Conservation (phyloP, 2,329 filamentous ascomycete genomes). For the Aspergillus persii region DNA sequence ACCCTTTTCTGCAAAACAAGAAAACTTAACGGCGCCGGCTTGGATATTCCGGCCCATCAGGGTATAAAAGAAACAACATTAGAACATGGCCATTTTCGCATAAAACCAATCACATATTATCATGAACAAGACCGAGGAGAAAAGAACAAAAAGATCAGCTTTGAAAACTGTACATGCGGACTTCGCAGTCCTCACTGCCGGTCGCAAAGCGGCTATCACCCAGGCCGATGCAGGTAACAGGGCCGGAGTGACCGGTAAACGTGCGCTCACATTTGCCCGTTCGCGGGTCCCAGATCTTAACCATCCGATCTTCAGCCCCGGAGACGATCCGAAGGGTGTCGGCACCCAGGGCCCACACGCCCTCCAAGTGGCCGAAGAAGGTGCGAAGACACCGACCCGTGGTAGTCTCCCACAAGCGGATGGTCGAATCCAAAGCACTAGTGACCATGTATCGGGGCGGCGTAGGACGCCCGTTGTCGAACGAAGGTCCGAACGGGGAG, state of each 20-base stretch:
- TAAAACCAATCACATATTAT: not conserved
- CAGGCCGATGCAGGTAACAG: conserved; percentile 88
- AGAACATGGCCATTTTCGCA: not conserved
- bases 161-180: conserved; percentile 77
- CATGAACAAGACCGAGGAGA: not conserved
- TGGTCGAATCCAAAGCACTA: conserved; percentile 84
- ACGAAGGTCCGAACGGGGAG: conserved; percentile 61
- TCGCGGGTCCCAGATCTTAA: conserved; percentile 92
- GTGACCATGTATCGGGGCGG: conserved; percentile 92
- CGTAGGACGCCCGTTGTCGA: conserved; percentile 63
- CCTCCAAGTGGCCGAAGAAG: conserved; percentile 95
- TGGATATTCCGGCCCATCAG: not conserved
- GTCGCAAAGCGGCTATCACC: conserved; percentile 88
- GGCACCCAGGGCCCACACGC: conserved; percentile 88
- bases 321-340: conserved; percentile 86
- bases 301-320: conserved; percentile 88
- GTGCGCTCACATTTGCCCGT: conserved; percentile 90
- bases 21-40: not conserved
- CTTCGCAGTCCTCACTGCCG: conserved; percentile 89
- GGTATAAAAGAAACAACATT: not conserved
- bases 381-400: conserved; percentile 81
- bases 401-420: conserved; percentile 86
- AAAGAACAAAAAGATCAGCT: conserved; percentile 18
- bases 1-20: not conserved
- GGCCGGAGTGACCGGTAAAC: conserved; percentile 84